phyloP scores from a whole-genome alignment of 2,329 filamentous ascomycete genomes.

The Alternaria gaisen region DNA sequence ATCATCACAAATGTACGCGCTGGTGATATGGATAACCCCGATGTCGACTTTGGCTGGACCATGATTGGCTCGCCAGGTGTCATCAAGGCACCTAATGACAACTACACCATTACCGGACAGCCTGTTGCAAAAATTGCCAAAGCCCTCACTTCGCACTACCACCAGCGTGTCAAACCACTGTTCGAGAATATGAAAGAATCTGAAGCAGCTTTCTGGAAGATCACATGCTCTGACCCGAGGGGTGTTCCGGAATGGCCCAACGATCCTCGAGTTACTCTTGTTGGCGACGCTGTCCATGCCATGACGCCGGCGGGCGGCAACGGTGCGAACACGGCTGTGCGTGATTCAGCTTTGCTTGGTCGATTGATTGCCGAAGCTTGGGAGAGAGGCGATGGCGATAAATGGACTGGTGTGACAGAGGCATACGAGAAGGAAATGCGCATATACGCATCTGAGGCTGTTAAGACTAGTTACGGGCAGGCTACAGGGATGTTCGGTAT shows the following conservation, averaged over 20 bases:
- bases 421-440: conserved; percentile 51
- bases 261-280: conserved; percentile 60
- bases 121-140: conserved; percentile 67
- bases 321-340: conserved; percentile 58
- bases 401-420: conserved; percentile 47
- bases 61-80: conserved; percentile 67
- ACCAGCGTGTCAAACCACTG: conserved; percentile 63
- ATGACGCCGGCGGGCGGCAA: conserved; percentile 59
- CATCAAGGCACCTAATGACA: conserved; percentile 66
- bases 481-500: conserved; percentile 26
- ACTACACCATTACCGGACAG: conserved; percentile 66
- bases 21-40: conserved; percentile 66
- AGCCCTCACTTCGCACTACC: conserved; percentile 63
- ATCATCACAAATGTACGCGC: conserved; percentile 71
- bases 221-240: conserved; percentile 68
- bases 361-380: conserved; percentile 47
- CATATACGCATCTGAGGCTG: conserved; percentile 51
- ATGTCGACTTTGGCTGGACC: conserved; percentile 70
- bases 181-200: conserved; percentile 66
- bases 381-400: conserved; percentile 30
- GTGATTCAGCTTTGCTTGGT: conserved; percentile 54
- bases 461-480: conserved; percentile 61
- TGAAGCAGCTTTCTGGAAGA: conserved; percentile 72
- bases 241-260: conserved; percentile 70
- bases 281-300: conserved; percentile 57